Conservation (phyloP, 257 asterid genomes). For the Rhazya stricta region DNA sequence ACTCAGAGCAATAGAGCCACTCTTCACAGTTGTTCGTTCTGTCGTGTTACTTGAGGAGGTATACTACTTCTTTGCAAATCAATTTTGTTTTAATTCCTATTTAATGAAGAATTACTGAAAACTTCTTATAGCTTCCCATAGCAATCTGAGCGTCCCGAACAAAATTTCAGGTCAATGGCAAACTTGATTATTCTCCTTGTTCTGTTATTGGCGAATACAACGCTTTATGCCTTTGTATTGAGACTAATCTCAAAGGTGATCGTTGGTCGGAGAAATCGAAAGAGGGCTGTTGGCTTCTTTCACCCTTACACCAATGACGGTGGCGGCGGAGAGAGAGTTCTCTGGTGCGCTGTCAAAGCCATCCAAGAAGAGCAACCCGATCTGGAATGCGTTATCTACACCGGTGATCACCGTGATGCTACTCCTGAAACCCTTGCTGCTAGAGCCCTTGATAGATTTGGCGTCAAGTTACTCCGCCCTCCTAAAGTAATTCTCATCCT, state of each 20-base stretch:
- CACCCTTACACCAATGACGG: constrained; percentile 96
- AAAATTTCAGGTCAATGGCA: constrained; percentile 11
- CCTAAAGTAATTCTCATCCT: constrained; percentile 43
- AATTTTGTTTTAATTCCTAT: too few relatives aligned
- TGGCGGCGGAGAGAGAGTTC: constrained; percentile 98
- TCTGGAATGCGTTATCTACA: constrained; percentile 66
- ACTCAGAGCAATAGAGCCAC: too few relatives aligned
- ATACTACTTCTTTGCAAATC: too few relatives aligned
- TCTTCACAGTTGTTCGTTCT: too few relatives aligned
- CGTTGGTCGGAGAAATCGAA: constrained; percentile 38
- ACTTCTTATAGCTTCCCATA: too few relatives aligned
- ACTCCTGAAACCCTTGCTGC: constrained; percentile 60
- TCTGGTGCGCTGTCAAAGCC: constrained; percentile 96
- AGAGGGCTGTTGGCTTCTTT: constrained; percentile 62
- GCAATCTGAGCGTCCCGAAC: too few relatives aligned
- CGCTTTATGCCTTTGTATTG: constrained; percentile 6
- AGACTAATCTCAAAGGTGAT: constrained; percentile 19
- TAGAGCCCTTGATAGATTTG: constrained; percentile 79
- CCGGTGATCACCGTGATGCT: constrained; percentile 79
- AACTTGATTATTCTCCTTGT: not conserved
- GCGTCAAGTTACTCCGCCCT: constrained; percentile 59
- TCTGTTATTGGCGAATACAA: constrained; percentile 3
- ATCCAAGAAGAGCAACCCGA: constrained; percentile 74
- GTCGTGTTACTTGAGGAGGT: too few relatives aligned
- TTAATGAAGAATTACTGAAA: too few relatives aligned